Conservation (phyloP, 1,284 basidiomycete genomes). For the Fomitopsis pinicola region DNA sequence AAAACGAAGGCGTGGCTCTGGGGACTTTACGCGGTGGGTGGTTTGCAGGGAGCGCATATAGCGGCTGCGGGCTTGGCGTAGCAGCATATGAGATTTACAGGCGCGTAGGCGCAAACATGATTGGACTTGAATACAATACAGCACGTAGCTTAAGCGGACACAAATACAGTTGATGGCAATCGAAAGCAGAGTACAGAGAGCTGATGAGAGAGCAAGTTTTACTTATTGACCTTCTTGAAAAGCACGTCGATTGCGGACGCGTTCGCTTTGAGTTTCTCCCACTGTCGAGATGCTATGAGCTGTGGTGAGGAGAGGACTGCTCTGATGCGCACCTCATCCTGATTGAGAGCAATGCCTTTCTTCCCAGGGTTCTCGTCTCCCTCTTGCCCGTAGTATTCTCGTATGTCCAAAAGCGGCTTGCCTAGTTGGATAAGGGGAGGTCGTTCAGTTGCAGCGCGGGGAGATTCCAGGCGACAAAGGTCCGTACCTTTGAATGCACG, state of each 20-base stretch:
- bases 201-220: not conserved
- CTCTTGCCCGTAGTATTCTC: slow-evolving; percentile 69
- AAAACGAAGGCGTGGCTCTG: slow-evolving; percentile 64
- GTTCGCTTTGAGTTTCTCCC: slow-evolving; percentile 51
- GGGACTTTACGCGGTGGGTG: slow-evolving; percentile 49
- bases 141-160: not conserved
- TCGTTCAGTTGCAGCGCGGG: no score
- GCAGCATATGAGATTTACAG: not conserved
- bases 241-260: slow-evolving; percentile 46
- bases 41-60: slow-evolving; percentile 59
- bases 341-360: slow-evolving; percentile 72
- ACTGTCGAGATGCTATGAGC: slow-evolving; percentile 33
- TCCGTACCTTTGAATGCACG: slow-evolving; percentile 62
- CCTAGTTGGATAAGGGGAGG: slow-evolving; percentile 26
- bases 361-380: slow-evolving; percentile 75
- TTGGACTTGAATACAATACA: slow-evolving; percentile 8
- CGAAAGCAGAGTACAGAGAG: not conserved
- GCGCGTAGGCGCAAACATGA: slow-evolving; percentile 1
- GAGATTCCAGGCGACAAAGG: not conserved
- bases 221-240: slow-evolving; percentile 41
- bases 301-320: not conserved
- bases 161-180: slow-evolving; percentile 4
- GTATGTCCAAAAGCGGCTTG: slow-evolving; percentile 64
- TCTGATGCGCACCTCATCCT: slow-evolving; percentile 57
- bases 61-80: slow-evolving; percentile 64